These are phyloP conservation scores for Zopfochytrium polystomum DNA, from an alignment of 371 early-diverging fungal genomes.

Conservation along the genomic window DNA sequence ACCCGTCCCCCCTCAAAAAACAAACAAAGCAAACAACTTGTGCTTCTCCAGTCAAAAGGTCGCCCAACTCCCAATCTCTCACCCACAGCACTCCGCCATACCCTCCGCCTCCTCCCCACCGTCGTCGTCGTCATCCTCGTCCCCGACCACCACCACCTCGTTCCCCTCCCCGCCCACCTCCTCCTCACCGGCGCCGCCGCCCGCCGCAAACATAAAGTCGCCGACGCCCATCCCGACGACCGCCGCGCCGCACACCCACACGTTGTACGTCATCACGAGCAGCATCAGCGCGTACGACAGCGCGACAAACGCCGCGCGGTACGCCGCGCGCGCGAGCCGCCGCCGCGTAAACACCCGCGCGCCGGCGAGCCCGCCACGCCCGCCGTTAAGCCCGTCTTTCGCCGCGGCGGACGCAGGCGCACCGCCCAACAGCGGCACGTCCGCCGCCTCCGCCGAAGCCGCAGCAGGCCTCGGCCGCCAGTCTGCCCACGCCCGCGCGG, in stretches of 20 bases:
- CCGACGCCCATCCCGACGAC: conserved; percentile 67
- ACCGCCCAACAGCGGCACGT: background rate
- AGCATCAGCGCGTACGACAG: conserved; percentile 72
- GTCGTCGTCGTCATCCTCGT: no score
- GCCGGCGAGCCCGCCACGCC: background rate
- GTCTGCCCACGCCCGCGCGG: background rate
- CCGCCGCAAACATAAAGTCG: conserved; percentile 53
- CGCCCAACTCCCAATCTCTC: background rate
- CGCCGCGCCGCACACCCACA: conserved; percentile 63
- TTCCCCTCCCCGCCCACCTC: conserved; percentile 13
- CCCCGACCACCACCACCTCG: background rate
- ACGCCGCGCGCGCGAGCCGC: conserved; percentile 30
- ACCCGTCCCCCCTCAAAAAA: background rate
- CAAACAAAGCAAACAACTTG: background rate
- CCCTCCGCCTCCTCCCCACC: background rate
- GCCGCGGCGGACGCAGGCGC: no score
- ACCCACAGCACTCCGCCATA: background rate
- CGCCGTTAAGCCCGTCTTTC: no score
- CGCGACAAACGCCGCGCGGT: conserved; percentile 50
- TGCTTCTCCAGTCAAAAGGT: background rate
- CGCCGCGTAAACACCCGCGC: conserved; percentile 2
- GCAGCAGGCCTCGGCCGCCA: background rate
- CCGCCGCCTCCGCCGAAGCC: background rate
- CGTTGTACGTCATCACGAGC: conserved; percentile 79
- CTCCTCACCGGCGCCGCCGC: conserved; percentile 1